These are phyloP conservation scores for Tephrocybe rancida DNA, from an alignment of 768 basidiomycete genomes.

Conservation along the genomic window DNA sequence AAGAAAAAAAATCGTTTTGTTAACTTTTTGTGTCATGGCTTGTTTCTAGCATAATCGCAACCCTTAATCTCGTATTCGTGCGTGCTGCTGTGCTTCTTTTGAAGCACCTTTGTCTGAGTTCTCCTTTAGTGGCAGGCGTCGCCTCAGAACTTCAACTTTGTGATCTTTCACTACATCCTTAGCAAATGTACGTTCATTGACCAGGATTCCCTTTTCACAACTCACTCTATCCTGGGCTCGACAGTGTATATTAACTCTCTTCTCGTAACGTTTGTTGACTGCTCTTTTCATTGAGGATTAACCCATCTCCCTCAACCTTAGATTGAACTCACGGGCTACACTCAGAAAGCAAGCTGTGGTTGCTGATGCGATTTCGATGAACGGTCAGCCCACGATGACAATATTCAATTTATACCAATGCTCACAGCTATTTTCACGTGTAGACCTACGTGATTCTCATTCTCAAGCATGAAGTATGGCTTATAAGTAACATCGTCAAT, in stretches of 20 bases:
- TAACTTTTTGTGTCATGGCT: background rate
- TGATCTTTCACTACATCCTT: conserved; percentile 5
- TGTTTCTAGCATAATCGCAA: background rate
- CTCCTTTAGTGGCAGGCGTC: conserved; percentile 1
- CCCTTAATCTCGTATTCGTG: conserved; percentile 5
- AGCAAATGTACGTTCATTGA: conserved; percentile 1
- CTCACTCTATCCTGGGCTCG: background rate
- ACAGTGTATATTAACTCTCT: conserved; percentile 3
- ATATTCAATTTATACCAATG: no score
- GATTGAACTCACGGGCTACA: background rate
- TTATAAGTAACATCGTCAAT: no score
- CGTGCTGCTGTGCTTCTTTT: background rate
- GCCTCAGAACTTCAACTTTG: conserved; percentile 6
- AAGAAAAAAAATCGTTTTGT: no score
- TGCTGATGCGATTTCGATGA: background rate
- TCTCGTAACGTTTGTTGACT: background rate
- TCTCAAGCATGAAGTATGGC: no score
- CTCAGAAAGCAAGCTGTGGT: background rate
- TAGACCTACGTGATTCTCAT: no score
- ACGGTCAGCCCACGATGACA: no score
- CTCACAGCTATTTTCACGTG: no score
- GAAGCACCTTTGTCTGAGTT: background rate
- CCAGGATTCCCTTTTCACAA: background rate
- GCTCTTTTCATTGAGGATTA: background rate
- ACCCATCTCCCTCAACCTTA: background rate